Percentiles rank a stretch among this genome's conserved stretches.
These are phyloP conservation scores for Quercus parvula DNA, from an alignment of 306 rosid species.

Conservation along the genomic window DNA sequence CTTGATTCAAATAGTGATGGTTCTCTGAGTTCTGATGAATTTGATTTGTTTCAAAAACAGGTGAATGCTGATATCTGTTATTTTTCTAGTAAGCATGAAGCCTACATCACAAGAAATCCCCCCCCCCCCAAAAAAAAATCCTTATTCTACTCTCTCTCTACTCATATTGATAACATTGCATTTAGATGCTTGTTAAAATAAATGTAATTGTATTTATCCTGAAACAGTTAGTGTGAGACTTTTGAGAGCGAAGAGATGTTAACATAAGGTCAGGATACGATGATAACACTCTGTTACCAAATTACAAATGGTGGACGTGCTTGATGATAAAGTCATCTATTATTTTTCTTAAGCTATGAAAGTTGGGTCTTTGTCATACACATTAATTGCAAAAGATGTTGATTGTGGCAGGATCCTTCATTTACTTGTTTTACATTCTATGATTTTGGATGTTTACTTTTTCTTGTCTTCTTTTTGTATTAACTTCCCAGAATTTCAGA, in stretches of 20 bases:
- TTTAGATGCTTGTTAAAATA: slow-evolving; percentile 1
- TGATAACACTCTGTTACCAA: background rate
- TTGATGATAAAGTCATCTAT: background rate
- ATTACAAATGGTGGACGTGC: background rate
- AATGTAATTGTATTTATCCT: background rate
- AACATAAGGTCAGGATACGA: background rate
- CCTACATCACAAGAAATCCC: background rate
- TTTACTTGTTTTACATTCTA: background rate
- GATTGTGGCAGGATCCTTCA: background rate
- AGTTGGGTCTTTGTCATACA: background rate
- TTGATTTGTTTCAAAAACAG: slow-evolving; percentile 65
- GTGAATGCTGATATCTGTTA: slow-evolving; percentile 26
- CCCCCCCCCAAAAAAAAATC: background rate
- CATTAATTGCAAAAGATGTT: background rate
- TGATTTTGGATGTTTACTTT: background rate
- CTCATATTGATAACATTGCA: background rate
- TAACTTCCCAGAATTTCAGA: background rate
- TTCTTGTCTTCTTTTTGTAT: background rate
- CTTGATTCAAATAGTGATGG: slow-evolving; percentile 67
- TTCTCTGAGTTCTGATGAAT: slow-evolving; percentile 61
- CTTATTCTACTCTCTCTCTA: background rate
- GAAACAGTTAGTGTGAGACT: background rate
- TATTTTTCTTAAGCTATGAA: background rate
- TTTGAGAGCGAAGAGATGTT: background rate
- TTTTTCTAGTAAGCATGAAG: background rate